Evolutionary conservation across 208 protist species (phyloP), one percentile per base, ranked within the genome.

Genomic region (Strigomonas culicis): DNA sequence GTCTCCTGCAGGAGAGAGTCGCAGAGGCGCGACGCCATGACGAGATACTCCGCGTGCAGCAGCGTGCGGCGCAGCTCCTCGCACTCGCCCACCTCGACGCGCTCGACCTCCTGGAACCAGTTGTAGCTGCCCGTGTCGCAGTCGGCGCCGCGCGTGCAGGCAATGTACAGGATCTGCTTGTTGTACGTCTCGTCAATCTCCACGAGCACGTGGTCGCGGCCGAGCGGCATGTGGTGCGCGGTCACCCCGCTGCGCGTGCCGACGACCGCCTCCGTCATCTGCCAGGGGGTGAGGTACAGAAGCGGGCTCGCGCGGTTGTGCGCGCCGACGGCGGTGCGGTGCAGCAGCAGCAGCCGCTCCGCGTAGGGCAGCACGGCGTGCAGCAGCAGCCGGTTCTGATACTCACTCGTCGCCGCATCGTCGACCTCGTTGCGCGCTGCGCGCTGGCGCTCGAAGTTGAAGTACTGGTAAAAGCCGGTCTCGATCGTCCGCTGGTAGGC

Each of bases 381-480:
- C 59, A 90, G 86, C 85, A 95, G 84, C 41, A 95, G 83, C 1
- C 86, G 80, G 62, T 95, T 95, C 64, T 95, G 89, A 21, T 80
- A 84, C 63, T 92, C 89, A 47, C 81, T 80, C 1, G 82, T 88
- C 1, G 80, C 78, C 52, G 87, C 84, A 55, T 90, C 89, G 0
- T 79, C 73, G 30, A 62, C 78, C 65, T 92, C 89, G 36, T 83
- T 61, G 24, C 84, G 83, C 36, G 64, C 77, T 17, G 52, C 60
- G 1, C 61, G 63, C 34, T 78, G 73, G 17, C 66, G 49, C 19
- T 82, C 81, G 59, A 86, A 82, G n/a, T 83, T 63, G 11, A 83
- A 61, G 53, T 87, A 86, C 4, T 59, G 62, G 21, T 82, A 21
- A 53, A 92, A 86, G 36, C 76, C 80, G 4, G 57, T 17, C 59